Evolutionary conservation across 2,329 filamentous ascomycete species (phyloP), one percentile per base, ranked within the genome.

Genomic region (Penicillium psychrosexuale): DNA sequence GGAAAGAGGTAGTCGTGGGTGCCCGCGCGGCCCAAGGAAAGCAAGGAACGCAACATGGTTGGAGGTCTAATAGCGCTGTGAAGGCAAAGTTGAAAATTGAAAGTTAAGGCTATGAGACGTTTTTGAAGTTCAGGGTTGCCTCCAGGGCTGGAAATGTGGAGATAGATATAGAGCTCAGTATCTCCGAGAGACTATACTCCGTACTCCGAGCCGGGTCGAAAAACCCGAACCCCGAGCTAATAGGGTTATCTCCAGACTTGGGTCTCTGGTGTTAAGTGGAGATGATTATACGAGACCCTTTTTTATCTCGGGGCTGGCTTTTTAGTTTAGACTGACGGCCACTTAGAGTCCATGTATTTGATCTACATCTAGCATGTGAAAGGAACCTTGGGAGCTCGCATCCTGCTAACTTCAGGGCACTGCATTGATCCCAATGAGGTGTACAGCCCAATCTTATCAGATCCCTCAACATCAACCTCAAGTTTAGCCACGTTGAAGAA

Each of bases 1-100:
- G 72, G 72, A 51, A 75, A 72, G 22, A 74, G 58, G 52, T 73
- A 75, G 11, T 71, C 46, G 27, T 56, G 47, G 33, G 59, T 49
- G 49, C 43, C 53, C 43, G 58, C 40, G 27, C 63, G 64, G 17
- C 66, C 64, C 3, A 69, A 49, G n/a, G 69, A 68, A 12, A 72
- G 56, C 9, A 72, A 57, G 1, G 70, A 70, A 24, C 67, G 68
- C 22, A 72, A 28, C 70, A 73, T 72, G 46, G n/a, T 62, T 5
- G 36, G 46, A 15, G 28, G 17, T 31, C 12, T 19, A 9, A 13
- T 24, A 3, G 3, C 3, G 8, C 9, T 27, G 13, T 11, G 42
- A 12, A 27, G 34, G 8, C 6, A 22, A 22, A 22, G n/a, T 17
- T 15, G 3, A 12, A 12, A 7, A 13, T 17, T 43, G 15, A 3